Evolutionary conservation across 768 basidiomycete species (phyloP), one percentile per base, ranked within the genome.

Genomic region (Arthromyces matolae): DNA sequence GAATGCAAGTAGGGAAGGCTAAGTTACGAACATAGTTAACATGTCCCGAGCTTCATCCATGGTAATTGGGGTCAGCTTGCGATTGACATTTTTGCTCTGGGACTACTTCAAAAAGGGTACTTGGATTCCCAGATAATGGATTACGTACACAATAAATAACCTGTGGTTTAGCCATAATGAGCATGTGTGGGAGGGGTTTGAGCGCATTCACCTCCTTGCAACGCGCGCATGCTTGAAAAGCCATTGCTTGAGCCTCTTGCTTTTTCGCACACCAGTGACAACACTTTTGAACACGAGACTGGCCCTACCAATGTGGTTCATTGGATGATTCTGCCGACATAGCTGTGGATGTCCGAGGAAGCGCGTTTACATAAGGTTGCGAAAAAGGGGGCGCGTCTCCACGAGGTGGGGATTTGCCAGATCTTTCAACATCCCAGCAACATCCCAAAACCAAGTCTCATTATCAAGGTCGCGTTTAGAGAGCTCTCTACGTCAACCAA

Each of bases 191-290:
- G 27, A 16, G 25, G 31, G 23, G 42, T 33, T 33, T 24, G 8
- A 45, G 32, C 47, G 14, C 3, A n/a, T n/a, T n/a, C n/a, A 61
- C 61, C 59, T 63, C 63, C 55, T 64, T 63, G 57, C 64, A 63
- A 14, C 53, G 52, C 16, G 48, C 51, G 55, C 60, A 60, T 10
- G 57, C 57, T 40, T 59, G 56, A 37, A 61, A 64, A n/a, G 54
- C 49, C 49, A 58, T 59, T 41, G 50, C 46, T 18, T 40, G 12
- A 19, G 9, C 18, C 16, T 52, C 53, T 46, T 63, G 57, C 46
- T 60, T 59, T 51, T 64, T 63, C 28, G 50, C 46, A 44, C 62
- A 63, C 63, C 60, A 66, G 39, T 64, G 62, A 51, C 62, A 65
- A 18, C 49, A 37, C 39, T 64, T 62, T 10, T 58, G 50, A 13